These are phyloP conservation scores for Coniochaeta pulveracea DNA, from an alignment of 2,329 filamentous ascomycete genomes.

Conservation along the genomic window DNA sequence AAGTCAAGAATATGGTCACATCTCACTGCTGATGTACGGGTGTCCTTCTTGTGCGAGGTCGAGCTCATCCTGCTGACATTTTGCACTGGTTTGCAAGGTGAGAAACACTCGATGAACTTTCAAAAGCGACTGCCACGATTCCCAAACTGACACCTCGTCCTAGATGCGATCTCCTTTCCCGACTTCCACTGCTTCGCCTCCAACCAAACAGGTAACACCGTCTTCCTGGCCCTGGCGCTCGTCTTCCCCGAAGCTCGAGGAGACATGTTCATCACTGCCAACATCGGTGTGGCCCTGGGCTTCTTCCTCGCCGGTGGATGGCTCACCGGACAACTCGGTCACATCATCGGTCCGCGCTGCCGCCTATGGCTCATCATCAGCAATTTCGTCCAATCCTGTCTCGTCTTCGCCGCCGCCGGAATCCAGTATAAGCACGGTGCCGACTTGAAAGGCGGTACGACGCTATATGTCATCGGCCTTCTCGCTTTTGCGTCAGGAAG, in stretches of 20 bases:
- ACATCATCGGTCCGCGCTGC: slow-evolving; percentile 35
- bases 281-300: slow-evolving; percentile 42
- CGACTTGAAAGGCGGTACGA: slow-evolving; percentile 20
- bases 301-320: slow-evolving; percentile 44
- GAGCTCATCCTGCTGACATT: slow-evolving; percentile 36
- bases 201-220: slow-evolving; percentile 55
- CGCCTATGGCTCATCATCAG: slow-evolving; percentile 42
- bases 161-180: slow-evolving; percentile 47
- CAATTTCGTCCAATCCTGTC: slow-evolving; percentile 40
- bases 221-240: slow-evolving; percentile 43
- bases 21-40: slow-evolving; percentile 20
- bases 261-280: slow-evolving; percentile 37
- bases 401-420: slow-evolving; percentile 41
- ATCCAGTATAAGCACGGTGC: slow-evolving; percentile 32
- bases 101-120: slow-evolving; percentile 3
- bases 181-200: slow-evolving; percentile 53
- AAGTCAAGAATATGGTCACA: slow-evolving; percentile 14
- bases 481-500: slow-evolving; percentile 44
- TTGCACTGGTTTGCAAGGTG: slow-evolving; percentile 38
- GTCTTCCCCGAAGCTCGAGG: slow-evolving; percentile 33
- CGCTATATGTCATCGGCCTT: slow-evolving; percentile 34
- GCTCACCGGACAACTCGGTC: slow-evolving; percentile 44
- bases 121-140: too few relatives aligned
- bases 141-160: not conserved
- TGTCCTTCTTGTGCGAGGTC: slow-evolving; percentile 29